A percentile compares a stretch with the other conserved stretches of the same genome.
These are phyloP conservation scores for Saccharomycopsis crataegensis DNA, from an alignment of 1,139 yeast species.

Conservation along the genomic window DNA sequence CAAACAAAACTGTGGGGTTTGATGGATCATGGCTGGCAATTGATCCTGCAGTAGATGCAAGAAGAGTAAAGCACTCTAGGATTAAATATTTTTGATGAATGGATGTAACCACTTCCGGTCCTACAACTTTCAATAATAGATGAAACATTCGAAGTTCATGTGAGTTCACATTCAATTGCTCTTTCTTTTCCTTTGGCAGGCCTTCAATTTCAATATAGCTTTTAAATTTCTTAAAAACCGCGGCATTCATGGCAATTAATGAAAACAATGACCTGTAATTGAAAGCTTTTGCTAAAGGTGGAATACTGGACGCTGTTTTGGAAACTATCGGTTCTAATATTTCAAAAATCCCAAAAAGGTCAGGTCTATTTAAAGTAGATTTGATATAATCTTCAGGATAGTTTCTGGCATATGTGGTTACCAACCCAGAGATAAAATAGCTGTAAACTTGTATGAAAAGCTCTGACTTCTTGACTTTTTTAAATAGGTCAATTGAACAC, in stretches of 20 bases:
- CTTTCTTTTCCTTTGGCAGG: not conserved
- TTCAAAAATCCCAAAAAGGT: not conserved
- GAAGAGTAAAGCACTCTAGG: not conserved
- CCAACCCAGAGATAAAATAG: not conserved
- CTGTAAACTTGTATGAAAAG: constrained; percentile 1
- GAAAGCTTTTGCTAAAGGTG: not conserved
- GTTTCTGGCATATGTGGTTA: not conserved
- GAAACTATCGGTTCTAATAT: not conserved
- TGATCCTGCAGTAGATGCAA: not conserved
- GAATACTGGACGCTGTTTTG: not conserved
- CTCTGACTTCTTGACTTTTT: not conserved
- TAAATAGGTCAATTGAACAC: not conserved
- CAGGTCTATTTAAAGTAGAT: not conserved
- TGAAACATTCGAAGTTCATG: constrained; percentile 3
- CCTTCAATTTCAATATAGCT: no score
- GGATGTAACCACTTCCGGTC: not conserved
- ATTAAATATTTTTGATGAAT: constrained; percentile 9
- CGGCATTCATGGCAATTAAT: not conserved
- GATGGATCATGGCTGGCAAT: not conserved
- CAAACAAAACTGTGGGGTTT: constrained; percentile 8
- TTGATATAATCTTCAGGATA: constrained; percentile 2
- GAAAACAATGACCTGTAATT: not conserved
- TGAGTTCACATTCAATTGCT: not conserved
- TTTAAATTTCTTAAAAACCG: not conserved
- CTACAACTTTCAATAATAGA: constrained; percentile 3